Conservation (phyloP, 495 filamentous ascomycete species). For the Hypoxylon fuscum region DNA sequence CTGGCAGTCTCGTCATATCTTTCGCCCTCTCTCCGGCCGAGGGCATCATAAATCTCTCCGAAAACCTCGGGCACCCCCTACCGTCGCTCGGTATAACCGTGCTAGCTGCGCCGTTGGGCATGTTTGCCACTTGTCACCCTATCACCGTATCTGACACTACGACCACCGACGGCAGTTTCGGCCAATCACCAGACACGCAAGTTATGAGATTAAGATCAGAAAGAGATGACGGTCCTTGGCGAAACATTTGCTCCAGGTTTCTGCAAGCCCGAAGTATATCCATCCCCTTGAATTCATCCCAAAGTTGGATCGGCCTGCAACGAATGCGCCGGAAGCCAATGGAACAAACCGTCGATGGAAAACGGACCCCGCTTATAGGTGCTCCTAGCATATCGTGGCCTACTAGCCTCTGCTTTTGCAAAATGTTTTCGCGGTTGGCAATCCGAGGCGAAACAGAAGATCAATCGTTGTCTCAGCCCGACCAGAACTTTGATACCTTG, state of each 20-base stretch:
- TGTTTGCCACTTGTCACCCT: conserved; percentile 54
- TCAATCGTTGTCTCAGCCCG: conserved; percentile 12
- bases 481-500: conserved; percentile 65
- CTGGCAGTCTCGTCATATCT: conserved; percentile 56
- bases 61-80: conserved; percentile 45
- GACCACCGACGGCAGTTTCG: conserved; percentile 39
- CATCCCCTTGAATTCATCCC: conserved; percentile 38
- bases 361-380: conserved; percentile 49
- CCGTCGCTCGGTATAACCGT: conserved; percentile 49
- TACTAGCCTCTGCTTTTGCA: conserved; percentile 60
- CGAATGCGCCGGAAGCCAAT: conserved; percentile 48
- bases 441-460: conserved; percentile 38
- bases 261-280: conserved; percentile 55
- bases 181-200: conserved; percentile 60
- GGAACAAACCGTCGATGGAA: conserved; percentile 53
- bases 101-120: conserved; percentile 56
- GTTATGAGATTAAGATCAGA: conserved; percentile 48
- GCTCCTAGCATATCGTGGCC: conserved; percentile 58
- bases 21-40: conserved; percentile 51
- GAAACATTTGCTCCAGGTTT: conserved; percentile 49
- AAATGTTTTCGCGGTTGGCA: conserved; percentile 37
- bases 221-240: conserved; percentile 53
- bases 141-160: conserved; percentile 34
- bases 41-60: conserved; percentile 51
- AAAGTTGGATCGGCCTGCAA: conserved; percentile 40